Evolutionary conservation across 148 eudicot species (phyloP).

Genomic region (Nyssa sinensis): DNA sequence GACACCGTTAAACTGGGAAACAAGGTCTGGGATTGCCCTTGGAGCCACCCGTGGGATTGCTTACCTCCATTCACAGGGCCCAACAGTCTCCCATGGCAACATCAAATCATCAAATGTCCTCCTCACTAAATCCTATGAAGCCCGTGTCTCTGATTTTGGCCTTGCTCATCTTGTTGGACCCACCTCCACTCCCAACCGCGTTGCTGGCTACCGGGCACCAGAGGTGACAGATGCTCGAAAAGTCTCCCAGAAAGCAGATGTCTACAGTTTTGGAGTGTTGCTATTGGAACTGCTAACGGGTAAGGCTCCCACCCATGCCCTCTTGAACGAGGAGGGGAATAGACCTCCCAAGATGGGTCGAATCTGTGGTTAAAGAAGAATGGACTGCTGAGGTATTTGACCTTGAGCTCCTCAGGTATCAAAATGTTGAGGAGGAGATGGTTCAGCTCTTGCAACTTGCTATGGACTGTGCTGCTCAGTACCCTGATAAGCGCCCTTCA

Average conservation of each 20-base stretch:
- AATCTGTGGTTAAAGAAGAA: constrained; percentile 84
- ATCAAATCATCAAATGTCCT: constrained; percentile 90
- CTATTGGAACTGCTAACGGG: constrained; percentile 81
- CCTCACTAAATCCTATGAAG: constrained; percentile 64
- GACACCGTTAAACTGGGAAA: constrained; percentile 93
- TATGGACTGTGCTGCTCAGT: constrained; percentile 73
- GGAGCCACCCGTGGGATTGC: constrained; percentile 85
- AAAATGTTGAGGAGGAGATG: constrained; percentile 88
- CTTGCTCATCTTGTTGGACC: constrained; percentile 79
- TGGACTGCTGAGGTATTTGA: constrained; percentile 92
- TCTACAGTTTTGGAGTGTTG: constrained; percentile 88
- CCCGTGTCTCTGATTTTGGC: constrained; percentile 87
- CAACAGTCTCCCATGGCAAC: constrained; percentile 80
- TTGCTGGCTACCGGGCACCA: constrained; percentile 88
- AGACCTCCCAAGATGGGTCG: constrained; percentile 96
- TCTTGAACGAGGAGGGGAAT: constrained; percentile 82
- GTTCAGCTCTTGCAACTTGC: constrained; percentile 83
- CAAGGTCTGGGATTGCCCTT: constrained; percentile 70
- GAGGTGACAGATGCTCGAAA: constrained; percentile 77
- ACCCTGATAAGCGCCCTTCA: constrained; percentile 82
- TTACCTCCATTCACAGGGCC: constrained; percentile 70
- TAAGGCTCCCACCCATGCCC: constrained; percentile 74
- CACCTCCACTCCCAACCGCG: constrained; percentile 58
- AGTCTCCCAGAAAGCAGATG: constrained; percentile 85
- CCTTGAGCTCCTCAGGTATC: constrained; percentile 72